Evolutionary conservation across 2,329 filamentous ascomycete species (phyloP), one percentile per base, ranked within the genome.

Genomic region (Diaporthe sp.): DNA sequence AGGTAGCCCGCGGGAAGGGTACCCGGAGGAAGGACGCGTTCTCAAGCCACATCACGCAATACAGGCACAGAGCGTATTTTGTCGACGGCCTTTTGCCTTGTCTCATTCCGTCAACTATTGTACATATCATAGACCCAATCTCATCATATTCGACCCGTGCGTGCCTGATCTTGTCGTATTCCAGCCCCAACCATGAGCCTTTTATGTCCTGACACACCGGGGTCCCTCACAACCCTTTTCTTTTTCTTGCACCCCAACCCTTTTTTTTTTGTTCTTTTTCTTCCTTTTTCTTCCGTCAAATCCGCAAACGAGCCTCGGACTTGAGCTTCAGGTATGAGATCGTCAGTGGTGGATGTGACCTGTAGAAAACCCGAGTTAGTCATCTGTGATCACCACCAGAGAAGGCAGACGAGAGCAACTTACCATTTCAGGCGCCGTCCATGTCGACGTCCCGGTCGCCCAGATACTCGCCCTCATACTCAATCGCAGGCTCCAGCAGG

Each of bases 41-140:
- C 8, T 54, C 47, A 54, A 54, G 64, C 47, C 64, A 38, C 45
- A 52, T 67, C 64, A 52, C n/a, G 40, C 47, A 38, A n/a, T n/a
- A 25, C 22, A 19, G 22, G 17, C n/a, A 38, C 7, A 13, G 45
- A 17, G n/a, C 45, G 25, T 10, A 35, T 40, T 25, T 28, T 45
- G 25, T 68, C 4, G 17, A 1, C 25, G 33, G n/a, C 35, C 6
- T 25, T 25, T 40, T 15, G 25, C 3, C 40, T 45, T 45, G 40
- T 22, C 12, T 3, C 1, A 5, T 61, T 52, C 30, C 5, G 6
- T 45, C 4, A 22, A 12, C 1, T 52, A 38, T 38, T 30, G 22
- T 67, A 67, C 45, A 52, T n/a, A 28, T 22, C 2, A 19, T 67
- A 22, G 12, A 28, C n/a, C 15, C 38, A 30, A 19, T 30, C 38